Evolutionary conservation across 2,329 filamentous ascomycete species (phyloP).

Genomic region (Zymoseptoria ardabiliae): DNA sequence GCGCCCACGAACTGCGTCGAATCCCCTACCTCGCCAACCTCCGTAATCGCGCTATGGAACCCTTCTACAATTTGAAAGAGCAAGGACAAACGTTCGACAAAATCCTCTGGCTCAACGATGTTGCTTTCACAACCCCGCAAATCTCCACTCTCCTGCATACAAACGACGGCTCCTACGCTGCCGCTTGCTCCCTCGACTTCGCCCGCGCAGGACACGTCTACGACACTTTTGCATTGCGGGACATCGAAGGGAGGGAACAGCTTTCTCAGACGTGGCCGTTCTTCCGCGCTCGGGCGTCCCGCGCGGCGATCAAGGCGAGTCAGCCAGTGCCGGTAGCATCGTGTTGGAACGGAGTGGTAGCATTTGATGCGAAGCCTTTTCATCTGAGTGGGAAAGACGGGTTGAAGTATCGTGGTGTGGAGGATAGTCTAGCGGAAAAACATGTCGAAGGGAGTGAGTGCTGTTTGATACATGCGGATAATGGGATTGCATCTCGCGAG

Average conservation of each 20-base stretch:
- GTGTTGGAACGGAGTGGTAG: conserved; percentile 55
- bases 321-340: conserved; percentile 53
- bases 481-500: conserved; percentile 43
- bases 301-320: conserved; percentile 47
- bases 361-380: conserved; percentile 51
- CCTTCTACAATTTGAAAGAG: conserved; percentile 46
- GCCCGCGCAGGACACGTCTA: conserved; percentile 46
- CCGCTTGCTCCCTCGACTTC: conserved; percentile 57
- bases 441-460: conserved; percentile 74
- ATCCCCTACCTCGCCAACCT: conserved; percentile 62
- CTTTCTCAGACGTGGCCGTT: conserved; percentile 54
- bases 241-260: conserved; percentile 45
- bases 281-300: conserved; percentile 46
- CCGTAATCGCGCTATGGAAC: conserved; percentile 57
- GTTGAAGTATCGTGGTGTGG: conserved; percentile 57
- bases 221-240: conserved; percentile 57
- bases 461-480: conserved; percentile 69
- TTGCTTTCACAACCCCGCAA: conserved; percentile 53
- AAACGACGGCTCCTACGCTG: conserved; percentile 51
- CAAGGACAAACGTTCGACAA: conserved; percentile 47
- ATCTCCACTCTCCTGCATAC: conserved; percentile 51
- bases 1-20: conserved; percentile 51
- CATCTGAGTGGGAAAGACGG: conserved; percentile 30
- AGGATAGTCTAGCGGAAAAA: conserved; percentile 50
- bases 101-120: conserved; percentile 57